A percentile compares a stretch with the other conserved stretches of the same genome.
These are phyloP conservation scores for Rosa persica DNA, from an alignment of 306 rosid genomes.

Conservation along the genomic window DNA sequence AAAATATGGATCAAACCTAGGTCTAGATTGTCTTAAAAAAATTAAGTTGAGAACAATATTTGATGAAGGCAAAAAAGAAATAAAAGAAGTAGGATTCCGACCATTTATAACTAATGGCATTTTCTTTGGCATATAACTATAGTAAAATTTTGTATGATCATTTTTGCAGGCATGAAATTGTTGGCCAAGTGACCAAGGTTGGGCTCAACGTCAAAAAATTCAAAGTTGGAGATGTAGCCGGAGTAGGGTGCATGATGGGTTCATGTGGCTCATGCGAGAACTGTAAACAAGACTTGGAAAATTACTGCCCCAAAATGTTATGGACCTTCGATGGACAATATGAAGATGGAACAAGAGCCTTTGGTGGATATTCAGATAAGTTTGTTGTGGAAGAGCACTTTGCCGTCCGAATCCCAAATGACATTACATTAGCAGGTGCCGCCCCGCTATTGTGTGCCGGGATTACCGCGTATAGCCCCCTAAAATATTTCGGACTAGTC, in stretches of 20 bases:
- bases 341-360: neutral
- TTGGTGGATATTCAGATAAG: slow-evolving; percentile 12
- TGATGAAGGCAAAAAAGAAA: too few species aligned
- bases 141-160: neutral
- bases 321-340: neutral
- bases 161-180: slow-evolving; percentile 15
- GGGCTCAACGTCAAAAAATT: slow-evolving; percentile 18
- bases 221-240: slow-evolving; percentile 15
- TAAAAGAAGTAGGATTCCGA: too few species aligned
- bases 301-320: slow-evolving; percentile 8
- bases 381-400: slow-evolving; percentile 1
- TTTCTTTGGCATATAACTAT: too few species aligned
- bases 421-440: neutral
- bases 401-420: neutral
- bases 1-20: too few species aligned
- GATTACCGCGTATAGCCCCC: slow-evolving; percentile 13
- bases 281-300: slow-evolving; percentile 5
- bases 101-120: too few species aligned
- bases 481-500: slow-evolving; percentile 5
- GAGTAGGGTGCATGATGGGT: slow-evolving; percentile 14
- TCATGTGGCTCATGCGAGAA: slow-evolving; percentile 6
- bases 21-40: too few species aligned
- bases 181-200: slow-evolving; percentile 13
- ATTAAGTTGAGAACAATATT: too few species aligned
- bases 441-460: slow-evolving; percentile 18